Conservation (phyloP, 2,329 filamentous ascomycete genomes). For the Paramyrothecium sp. region DNA sequence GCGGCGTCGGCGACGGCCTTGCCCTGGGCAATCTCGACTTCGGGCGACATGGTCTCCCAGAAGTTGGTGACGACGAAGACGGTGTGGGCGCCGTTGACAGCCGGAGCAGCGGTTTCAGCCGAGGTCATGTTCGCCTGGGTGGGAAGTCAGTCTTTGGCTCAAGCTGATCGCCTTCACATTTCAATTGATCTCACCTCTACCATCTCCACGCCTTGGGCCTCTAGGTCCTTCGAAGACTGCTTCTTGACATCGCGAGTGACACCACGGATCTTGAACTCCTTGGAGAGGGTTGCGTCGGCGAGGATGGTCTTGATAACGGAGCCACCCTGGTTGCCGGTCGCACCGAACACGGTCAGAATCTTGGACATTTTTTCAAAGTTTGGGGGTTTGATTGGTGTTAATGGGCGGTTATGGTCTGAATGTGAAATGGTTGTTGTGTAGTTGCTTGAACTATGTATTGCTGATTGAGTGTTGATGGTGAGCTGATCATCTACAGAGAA, state of each 20-base stretch:
- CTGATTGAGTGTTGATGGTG: neutral
- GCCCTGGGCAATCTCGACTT: conserved; percentile 39
- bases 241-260: conserved; percentile 45
- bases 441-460: neutral
- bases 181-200: conserved; percentile 23
- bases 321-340: conserved; percentile 48
- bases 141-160: conserved; percentile 2
- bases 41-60: conserved; percentile 29
- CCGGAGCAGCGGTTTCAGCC: conserved; percentile 28
- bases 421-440: neutral
- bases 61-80: conserved; percentile 41
- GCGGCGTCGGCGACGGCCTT: conserved; percentile 45
- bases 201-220: conserved; percentile 40
- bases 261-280: conserved; percentile 42
- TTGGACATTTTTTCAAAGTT: conserved; percentile 28
- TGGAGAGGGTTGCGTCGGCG: conserved; percentile 40
- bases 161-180: too few relatives aligned
- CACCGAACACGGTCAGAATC: conserved; percentile 43
- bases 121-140: conserved; percentile 40
- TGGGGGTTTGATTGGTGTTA: neutral
- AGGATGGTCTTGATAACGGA: conserved; percentile 45
- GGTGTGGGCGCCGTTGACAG: conserved; percentile 40
- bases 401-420: neutral
- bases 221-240: conserved; percentile 34
- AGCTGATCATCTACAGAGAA: neutral